phyloP scores from a whole-genome alignment of 1,284 basidiomycete genomes.

The Rhodotorula sp. region DNA sequence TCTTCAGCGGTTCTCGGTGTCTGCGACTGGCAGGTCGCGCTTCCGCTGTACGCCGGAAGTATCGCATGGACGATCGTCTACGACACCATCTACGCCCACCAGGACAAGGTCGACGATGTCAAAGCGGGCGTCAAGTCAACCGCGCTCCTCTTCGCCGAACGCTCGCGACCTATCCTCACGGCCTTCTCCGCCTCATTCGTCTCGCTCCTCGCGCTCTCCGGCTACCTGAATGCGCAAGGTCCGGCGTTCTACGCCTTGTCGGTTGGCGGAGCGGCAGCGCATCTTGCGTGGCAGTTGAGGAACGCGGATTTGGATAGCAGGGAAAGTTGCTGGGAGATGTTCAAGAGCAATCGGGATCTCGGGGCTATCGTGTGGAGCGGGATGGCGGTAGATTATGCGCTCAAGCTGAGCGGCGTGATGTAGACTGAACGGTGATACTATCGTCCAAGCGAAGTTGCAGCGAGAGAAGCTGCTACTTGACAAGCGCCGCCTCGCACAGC shows the following conservation, averaged over 20 bases:
- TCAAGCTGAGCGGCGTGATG: slow-evolving; percentile 10
- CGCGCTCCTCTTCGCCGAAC: slow-evolving; percentile 80
- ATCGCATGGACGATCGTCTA: slow-evolving; percentile 94
- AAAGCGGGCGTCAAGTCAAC: slow-evolving; percentile 88
- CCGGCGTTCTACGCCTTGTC: slow-evolving; percentile 74
- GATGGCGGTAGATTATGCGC: slow-evolving; percentile 69
- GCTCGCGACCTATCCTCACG: slow-evolving; percentile 72
- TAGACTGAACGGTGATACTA: neutral
- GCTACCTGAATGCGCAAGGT: slow-evolving; percentile 72
- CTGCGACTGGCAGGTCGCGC: slow-evolving; percentile 76
- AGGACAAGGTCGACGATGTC: slow-evolving; percentile 93
- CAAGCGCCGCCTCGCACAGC: slow-evolving; percentile 5
- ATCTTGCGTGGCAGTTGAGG: slow-evolving; percentile 78
- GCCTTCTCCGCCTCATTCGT: slow-evolving; percentile 73
- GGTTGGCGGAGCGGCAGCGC: slow-evolving; percentile 67
- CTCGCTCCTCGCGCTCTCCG: slow-evolving; percentile 72
- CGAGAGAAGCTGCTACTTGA: neutral
- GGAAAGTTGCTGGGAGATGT: slow-evolving; percentile 88
- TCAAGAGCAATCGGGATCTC: slow-evolving; percentile 81
- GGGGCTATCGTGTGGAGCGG: slow-evolving; percentile 89
- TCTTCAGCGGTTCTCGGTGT: slow-evolving; percentile 89
- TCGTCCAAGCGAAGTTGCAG: neutral
- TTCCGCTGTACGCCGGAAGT: slow-evolving; percentile 87
- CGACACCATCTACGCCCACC: slow-evolving; percentile 97
- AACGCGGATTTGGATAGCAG: slow-evolving; percentile 67